phyloP scores from a whole-genome alignment of 1,284 basidiomycete species.

The Cryptococcus deneoformans region DNA sequence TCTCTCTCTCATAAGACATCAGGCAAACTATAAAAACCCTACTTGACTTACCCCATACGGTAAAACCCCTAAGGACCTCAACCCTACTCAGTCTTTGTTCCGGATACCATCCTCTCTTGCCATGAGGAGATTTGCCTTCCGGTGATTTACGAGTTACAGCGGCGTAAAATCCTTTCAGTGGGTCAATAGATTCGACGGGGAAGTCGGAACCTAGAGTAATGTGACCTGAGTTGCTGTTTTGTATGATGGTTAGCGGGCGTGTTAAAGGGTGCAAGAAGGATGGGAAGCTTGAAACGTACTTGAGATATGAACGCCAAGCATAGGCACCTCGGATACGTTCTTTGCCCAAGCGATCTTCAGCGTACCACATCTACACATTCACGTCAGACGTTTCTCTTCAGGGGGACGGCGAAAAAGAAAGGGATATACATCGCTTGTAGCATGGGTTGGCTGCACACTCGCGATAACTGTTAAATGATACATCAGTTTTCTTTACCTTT shows the following conservation, averaged over 20 bases:
- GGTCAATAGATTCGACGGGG: conserved; percentile 65
- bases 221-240: conserved; percentile 55
- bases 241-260: neutral
- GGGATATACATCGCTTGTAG: conserved; percentile 48
- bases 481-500: neutral
- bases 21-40: too few species aligned
- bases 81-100: conserved; percentile 66
- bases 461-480: conserved; percentile 64
- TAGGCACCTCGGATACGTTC: conserved; percentile 81
- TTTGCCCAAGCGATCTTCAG: conserved; percentile 71
- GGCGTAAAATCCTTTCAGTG: conserved; percentile 71
- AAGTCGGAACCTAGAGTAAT: conserved; percentile 87
- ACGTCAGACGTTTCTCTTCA: neutral
- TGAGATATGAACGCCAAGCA: conserved; percentile 74
- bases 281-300: conserved; percentile 52
- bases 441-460: conserved; percentile 92
- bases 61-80: conserved; percentile 69
- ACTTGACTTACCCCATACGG: conserved; percentile 57
- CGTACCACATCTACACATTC: conserved; percentile 72
- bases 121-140: conserved; percentile 75
- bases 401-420: neutral
- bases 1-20: too few species aligned
- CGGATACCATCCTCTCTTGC: conserved; percentile 72
- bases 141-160: conserved; percentile 70
- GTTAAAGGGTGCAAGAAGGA: neutral